A percentile compares a stretch with the other conserved stretches of the same genome.
phyloP scores from a whole-genome alignment of 208 protist genomes.

The Angomonas ambiguus region DNA sequence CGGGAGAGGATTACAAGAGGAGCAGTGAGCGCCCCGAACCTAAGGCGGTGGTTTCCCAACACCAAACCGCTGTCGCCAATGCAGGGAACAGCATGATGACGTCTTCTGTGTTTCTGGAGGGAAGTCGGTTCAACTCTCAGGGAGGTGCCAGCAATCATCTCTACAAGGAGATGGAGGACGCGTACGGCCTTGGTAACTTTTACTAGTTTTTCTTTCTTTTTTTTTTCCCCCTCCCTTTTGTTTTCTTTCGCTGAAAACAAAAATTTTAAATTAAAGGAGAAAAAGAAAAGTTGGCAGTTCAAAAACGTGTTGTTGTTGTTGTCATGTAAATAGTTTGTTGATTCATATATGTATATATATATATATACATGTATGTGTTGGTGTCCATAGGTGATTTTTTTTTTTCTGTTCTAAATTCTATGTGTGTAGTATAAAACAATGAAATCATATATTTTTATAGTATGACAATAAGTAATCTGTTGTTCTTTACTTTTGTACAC shows the following conservation, averaged over 20 bases:
- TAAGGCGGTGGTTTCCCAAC: not conserved
- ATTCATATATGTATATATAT: not conserved
- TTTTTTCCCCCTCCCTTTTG: conserved; percentile 5
- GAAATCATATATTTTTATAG: not conserved
- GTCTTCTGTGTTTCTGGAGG: conserved; percentile 19
- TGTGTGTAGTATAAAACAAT: not conserved
- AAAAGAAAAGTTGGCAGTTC: not conserved
- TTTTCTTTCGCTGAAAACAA: not conserved
- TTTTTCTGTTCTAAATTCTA: conserved; percentile 8
- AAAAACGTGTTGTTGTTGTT: too few relatives aligned
- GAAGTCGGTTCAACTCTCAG: conserved; percentile 19
- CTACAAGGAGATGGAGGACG: conserved; percentile 28
- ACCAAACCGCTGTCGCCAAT: conserved; percentile 24
- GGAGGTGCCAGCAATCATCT: conserved; percentile 11
- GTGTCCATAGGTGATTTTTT: not conserved
- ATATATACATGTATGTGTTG: not conserved
- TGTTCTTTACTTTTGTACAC: conserved; percentile 5
- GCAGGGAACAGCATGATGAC: conserved; percentile 23
- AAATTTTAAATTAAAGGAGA: conserved; percentile 8
- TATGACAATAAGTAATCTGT: too few relatives aligned
- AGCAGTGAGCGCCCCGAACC: not conserved
- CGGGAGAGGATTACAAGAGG: not conserved
- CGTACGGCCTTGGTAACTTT: conserved; percentile 35
- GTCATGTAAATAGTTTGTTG: not conserved
- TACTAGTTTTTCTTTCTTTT: conserved; percentile 10